Conservation (phyloP, 2,329 filamentous ascomycete species). For the Colletotrichum eleusines region DNA sequence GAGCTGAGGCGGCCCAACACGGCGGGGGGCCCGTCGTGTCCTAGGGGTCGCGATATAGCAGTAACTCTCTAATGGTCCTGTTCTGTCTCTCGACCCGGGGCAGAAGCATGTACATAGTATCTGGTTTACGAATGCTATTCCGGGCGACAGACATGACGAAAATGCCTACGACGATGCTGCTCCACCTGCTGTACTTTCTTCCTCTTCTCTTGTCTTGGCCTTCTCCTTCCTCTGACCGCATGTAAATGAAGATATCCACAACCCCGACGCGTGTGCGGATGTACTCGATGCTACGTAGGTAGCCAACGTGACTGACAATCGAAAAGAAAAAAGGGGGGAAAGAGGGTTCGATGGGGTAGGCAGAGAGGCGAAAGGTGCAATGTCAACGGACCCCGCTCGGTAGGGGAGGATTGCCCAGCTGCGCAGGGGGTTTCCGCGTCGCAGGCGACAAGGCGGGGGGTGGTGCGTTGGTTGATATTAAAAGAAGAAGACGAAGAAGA, state of each 20-base stretch:
- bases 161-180: neutral
- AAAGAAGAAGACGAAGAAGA: neutral
- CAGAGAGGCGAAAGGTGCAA: neutral
- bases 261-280: neutral
- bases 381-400: conserved; percentile 6
- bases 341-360: neutral
- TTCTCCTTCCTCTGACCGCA: neutral
- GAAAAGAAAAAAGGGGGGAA: neutral
- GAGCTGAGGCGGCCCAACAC: neutral
- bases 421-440: conserved; percentile 29
- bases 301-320: neutral
- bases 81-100: neutral
- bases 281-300: neutral
- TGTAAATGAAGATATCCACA: neutral
- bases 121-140: neutral
- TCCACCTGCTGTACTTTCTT: neutral
- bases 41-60: no score
- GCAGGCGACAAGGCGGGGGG: conserved; percentile 13
- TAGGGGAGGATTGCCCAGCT: conserved; percentile 10
- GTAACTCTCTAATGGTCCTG: neutral
- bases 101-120: no score
- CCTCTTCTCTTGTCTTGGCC: neutral
- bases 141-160: no score
- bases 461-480: conserved; percentile 34
- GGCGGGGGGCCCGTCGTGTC: neutral